phyloP scores from a whole-genome alignment of 352 stramenopile species.

The Globisporangium nodosum region DNA sequence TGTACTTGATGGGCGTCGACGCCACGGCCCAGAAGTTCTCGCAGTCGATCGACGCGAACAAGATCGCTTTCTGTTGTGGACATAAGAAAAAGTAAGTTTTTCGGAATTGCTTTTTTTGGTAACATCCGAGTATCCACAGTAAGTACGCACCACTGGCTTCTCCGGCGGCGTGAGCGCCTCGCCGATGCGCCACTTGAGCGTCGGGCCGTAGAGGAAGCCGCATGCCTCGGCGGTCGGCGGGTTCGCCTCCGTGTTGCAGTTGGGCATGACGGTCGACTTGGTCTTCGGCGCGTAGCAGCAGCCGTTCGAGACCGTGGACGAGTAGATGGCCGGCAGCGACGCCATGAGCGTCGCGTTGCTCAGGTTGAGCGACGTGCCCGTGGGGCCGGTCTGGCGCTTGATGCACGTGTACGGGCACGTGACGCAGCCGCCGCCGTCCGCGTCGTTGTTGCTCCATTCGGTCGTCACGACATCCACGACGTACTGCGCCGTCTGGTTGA shows the following conservation, averaged over 20 bases:
- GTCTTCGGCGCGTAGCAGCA: slow-evolving; percentile 65
- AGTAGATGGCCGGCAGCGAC: slow-evolving; percentile 71
- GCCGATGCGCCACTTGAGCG: slow-evolving; percentile 78
- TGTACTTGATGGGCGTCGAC: slow-evolving; percentile 72
- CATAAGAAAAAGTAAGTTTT: neutral
- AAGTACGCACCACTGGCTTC: slow-evolving; percentile 23
- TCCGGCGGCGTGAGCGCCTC: slow-evolving; percentile 43
- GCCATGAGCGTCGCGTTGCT: slow-evolving; percentile 71
- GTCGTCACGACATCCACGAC: slow-evolving; percentile 61
- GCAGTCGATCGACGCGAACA: slow-evolving; percentile 84
- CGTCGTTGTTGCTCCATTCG: slow-evolving; percentile 81
- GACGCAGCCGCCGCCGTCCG: slow-evolving; percentile 71
- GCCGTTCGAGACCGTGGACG: slow-evolving; percentile 53
- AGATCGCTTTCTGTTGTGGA: slow-evolving; percentile 38
- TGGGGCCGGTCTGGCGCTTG: slow-evolving; percentile 57
- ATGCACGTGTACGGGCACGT: slow-evolving; percentile 87
- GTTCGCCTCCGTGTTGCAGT: slow-evolving; percentile 57
- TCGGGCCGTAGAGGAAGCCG: slow-evolving; percentile 80
- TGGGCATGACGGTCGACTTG: slow-evolving; percentile 43
- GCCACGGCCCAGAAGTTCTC: slow-evolving; percentile 81
- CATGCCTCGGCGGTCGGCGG: slow-evolving; percentile 58
- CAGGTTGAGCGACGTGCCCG: slow-evolving; percentile 74
- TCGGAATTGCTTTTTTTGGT: no score
- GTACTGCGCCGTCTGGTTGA: slow-evolving; percentile 69
- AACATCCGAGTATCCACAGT: neutral